These are phyloP conservation scores for Hyaloscypha variabilis DNA, from an alignment of 495 filamentous ascomycete species.

Conservation along the genomic window DNA sequence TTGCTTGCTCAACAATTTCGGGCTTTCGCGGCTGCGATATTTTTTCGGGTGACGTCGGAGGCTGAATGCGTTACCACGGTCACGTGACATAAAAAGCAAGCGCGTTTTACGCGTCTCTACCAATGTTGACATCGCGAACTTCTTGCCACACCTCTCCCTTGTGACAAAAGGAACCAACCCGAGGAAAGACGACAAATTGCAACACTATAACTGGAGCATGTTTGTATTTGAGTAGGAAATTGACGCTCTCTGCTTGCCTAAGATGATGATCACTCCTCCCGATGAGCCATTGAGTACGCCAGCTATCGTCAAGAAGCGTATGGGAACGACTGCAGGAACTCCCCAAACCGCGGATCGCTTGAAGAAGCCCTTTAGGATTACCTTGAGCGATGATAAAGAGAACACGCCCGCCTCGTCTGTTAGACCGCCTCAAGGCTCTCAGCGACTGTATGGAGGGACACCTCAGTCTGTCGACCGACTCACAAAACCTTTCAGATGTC, in stretches of 20 bases:
- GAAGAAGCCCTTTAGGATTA: slow-evolving; percentile 73
- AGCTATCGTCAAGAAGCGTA: slow-evolving; percentile 21
- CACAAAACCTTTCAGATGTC: slow-evolving; percentile 89
- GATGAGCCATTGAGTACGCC: slow-evolving; percentile 28
- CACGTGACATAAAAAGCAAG: neutral
- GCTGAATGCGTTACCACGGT: neutral
- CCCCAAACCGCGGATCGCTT: slow-evolving; percentile 66
- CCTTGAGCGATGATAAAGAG: slow-evolving; percentile 32
- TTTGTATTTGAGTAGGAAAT: neutral
- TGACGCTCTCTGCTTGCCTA: neutral
- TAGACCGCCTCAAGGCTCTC: slow-evolving; percentile 6
- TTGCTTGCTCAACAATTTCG: neutral
- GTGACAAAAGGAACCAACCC: neutral
- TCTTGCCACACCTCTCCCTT: slow-evolving; percentile 1
- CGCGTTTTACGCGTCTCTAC: neutral
- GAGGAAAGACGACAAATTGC: neutral
- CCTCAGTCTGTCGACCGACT: slow-evolving; percentile 67
- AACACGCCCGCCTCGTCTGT: slow-evolving; percentile 22
- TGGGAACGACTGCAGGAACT: slow-evolving; percentile 30
- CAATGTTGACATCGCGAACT: neutral
- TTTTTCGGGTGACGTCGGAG: neutral
- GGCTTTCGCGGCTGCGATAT: no score
- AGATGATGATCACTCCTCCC: slow-evolving; percentile 29
- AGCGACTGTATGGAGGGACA: slow-evolving; percentile 32
- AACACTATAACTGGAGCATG: neutral